Evolutionary conservation across 495 filamentous ascomycete species (phyloP).

Genomic region (Penicillium mononematosum): DNA sequence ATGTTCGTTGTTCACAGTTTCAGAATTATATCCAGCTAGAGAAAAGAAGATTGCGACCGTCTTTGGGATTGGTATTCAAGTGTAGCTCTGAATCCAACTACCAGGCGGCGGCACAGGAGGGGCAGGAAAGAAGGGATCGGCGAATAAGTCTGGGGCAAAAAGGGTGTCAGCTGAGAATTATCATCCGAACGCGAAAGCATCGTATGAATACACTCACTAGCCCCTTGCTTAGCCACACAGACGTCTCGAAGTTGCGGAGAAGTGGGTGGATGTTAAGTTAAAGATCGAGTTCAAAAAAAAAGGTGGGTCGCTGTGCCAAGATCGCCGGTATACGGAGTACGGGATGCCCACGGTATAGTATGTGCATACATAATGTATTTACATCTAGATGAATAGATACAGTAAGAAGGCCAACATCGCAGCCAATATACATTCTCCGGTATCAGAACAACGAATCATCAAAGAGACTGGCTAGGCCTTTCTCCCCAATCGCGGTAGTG

Average conservation of each 20-base stretch:
- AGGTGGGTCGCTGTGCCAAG: slow-evolving; percentile 7
- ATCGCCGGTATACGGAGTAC: slow-evolving; percentile 2
- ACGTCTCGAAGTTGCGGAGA: slow-evolving; percentile 1
- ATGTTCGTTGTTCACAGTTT: slow-evolving; percentile 23
- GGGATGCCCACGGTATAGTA: background rate
- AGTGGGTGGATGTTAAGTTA: slow-evolving; percentile 9
- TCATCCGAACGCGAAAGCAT: background rate
- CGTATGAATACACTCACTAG: background rate
- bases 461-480: slow-evolving; percentile 23
- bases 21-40: background rate
- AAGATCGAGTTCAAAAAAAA: background rate
- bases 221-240: background rate
- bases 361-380: background rate
- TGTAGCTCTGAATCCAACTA: background rate
- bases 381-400: background rate
- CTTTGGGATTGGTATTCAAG: slow-evolving; percentile 1
- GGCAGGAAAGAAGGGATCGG: slow-evolving; percentile 9
- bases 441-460: background rate
- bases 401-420: background rate
- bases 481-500: slow-evolving; percentile 53
- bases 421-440: background rate
- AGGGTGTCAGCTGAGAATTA: slow-evolving; percentile 2
- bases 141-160: slow-evolving; percentile 1
- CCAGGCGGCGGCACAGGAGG: slow-evolving; percentile 1
- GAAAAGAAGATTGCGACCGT: background rate